Conservation (phyloP, 2,329 filamentous ascomycete genomes). For the Tolypocladium guangdongense region DNA sequence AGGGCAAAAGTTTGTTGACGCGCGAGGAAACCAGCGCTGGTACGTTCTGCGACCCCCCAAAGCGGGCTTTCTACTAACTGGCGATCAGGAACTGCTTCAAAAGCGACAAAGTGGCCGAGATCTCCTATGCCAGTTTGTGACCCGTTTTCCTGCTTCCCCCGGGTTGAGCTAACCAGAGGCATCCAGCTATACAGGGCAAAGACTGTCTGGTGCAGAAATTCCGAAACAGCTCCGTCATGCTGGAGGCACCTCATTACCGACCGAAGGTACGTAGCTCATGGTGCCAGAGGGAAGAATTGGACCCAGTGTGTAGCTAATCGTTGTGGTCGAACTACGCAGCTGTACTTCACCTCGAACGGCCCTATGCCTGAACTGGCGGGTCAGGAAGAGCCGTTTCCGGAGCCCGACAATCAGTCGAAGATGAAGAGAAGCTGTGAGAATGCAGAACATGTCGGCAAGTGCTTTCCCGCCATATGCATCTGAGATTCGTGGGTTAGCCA, state of each 20-base stretch:
- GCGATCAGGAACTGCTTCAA: conserved; percentile 62
- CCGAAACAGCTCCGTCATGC: conserved; percentile 91
- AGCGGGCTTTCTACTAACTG: background rate
- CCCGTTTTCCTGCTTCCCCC: fast-evolving
- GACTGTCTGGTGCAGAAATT: conserved; percentile 92
- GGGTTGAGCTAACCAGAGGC: conserved; percentile 13
- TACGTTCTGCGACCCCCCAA: conserved; percentile 18
- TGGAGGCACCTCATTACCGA: conserved; percentile 69
- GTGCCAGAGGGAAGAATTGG: background rate
- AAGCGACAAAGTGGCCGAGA: conserved; percentile 74
- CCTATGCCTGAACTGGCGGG: conserved; percentile 46
- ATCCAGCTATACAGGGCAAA: conserved; percentile 74
- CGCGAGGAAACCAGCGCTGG: conserved; percentile 62
- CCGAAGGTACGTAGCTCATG: conserved; percentile 55
- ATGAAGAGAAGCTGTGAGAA: conserved; percentile 82
- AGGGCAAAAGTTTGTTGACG: conserved; percentile 53
- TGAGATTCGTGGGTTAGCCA: background rate
- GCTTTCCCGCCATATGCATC: background rate
- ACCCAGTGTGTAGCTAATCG: background rate
- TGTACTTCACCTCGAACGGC: conserved; percentile 41
- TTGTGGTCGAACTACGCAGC: conserved; percentile 17
- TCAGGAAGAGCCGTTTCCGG: conserved; percentile 63
- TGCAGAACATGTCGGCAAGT: conserved; percentile 69
- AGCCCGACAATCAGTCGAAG: conserved; percentile 75
- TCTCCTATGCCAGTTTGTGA: conserved; percentile 82